Evolutionary conservation across 108 stramenopile species (phyloP).

Genomic region (Discostella pseudostelligera): DNA sequence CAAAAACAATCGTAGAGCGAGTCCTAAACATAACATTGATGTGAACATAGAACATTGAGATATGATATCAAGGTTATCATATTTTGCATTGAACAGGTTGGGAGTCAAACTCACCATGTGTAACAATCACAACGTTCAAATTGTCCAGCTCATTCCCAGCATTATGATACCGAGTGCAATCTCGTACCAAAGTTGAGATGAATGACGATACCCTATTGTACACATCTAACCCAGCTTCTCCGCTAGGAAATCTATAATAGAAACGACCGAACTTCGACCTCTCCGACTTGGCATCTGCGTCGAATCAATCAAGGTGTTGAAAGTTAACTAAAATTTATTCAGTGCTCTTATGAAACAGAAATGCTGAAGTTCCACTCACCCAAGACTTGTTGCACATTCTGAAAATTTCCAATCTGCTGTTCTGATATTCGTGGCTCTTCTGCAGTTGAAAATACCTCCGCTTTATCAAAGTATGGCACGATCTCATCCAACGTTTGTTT

Average conservation of each 20-base stretch:
- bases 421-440: conserved; percentile 79
- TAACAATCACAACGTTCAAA: conserved; percentile 76
- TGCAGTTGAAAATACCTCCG: conserved; percentile 50
- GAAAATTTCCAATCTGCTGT: conserved; percentile 86
- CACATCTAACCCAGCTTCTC: conserved; percentile 62
- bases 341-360: background rate
- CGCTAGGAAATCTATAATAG: conserved; percentile 58
- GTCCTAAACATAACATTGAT: conserved; percentile 2
- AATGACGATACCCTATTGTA: conserved; percentile 59
- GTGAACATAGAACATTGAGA: background rate
- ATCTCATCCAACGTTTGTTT: conserved; percentile 50
- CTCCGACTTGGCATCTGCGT: conserved; percentile 52
- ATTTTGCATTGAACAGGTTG: background rate
- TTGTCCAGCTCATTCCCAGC: conserved; percentile 34
- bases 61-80: no score
- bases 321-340: background rate
- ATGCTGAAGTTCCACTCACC: background rate
- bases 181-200: conserved; percentile 70
- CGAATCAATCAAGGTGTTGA: conserved; percentile 7
- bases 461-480: conserved; percentile 34
- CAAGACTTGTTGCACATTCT: conserved; percentile 45
- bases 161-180: conserved; percentile 52
- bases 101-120: conserved; percentile 55
- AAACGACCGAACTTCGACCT: conserved; percentile 57
- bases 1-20: conserved; percentile 75